These are phyloP conservation scores for Trypanosoma caninum DNA, from an alignment of 208 protist genomes.

Conservation along the genomic window DNA sequence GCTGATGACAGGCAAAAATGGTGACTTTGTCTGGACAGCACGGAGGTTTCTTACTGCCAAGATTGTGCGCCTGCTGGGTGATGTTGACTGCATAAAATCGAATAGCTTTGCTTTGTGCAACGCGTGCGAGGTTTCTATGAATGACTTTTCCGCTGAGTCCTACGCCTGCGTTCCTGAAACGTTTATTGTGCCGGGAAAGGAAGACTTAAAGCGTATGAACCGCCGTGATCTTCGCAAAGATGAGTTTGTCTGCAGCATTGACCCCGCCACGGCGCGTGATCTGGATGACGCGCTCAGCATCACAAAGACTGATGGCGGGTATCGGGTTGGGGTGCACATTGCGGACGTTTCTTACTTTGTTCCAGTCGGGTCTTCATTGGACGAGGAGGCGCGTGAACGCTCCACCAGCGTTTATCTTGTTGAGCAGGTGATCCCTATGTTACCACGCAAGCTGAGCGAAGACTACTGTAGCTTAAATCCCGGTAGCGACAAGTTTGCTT, in stretches of 20 bases:
- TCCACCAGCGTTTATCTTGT: slow-evolving; percentile 88
- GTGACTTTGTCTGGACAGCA: slow-evolving; percentile 14
- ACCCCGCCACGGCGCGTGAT: slow-evolving; percentile 82
- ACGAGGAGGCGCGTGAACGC: slow-evolving; percentile 81
- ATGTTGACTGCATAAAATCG: slow-evolving; percentile 32
- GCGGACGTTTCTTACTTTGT: slow-evolving; percentile 93
- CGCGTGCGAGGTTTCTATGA: slow-evolving; percentile 30
- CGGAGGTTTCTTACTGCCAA: slow-evolving; percentile 22
- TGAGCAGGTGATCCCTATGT: slow-evolving; percentile 89
- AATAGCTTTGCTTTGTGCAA: slow-evolving; percentile 50
- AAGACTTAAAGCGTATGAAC: slow-evolving; percentile 35
- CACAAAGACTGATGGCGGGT: slow-evolving; percentile 33
- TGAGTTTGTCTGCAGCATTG: slow-evolving; percentile 88
- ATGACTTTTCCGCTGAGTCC: slow-evolving; percentile 65
- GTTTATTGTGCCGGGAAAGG: slow-evolving; percentile 39
- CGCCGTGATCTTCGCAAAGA: slow-evolving; percentile 66
- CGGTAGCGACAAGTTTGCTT: slow-evolving; percentile 82
- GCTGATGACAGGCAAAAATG: slow-evolving; percentile 12
- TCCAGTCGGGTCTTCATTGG: slow-evolving; percentile 51
- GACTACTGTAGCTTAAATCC: slow-evolving; percentile 89
- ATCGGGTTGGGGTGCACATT: slow-evolving; percentile 94
- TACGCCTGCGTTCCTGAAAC: slow-evolving; percentile 50
- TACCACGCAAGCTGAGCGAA: slow-evolving; percentile 85
- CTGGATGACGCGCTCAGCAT: slow-evolving; percentile 90
- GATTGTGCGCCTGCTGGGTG: slow-evolving; percentile 35